Conservation (phyloP, 495 filamentous ascomycete genomes). For the Rostrohypoxylon terebratum region DNA sequence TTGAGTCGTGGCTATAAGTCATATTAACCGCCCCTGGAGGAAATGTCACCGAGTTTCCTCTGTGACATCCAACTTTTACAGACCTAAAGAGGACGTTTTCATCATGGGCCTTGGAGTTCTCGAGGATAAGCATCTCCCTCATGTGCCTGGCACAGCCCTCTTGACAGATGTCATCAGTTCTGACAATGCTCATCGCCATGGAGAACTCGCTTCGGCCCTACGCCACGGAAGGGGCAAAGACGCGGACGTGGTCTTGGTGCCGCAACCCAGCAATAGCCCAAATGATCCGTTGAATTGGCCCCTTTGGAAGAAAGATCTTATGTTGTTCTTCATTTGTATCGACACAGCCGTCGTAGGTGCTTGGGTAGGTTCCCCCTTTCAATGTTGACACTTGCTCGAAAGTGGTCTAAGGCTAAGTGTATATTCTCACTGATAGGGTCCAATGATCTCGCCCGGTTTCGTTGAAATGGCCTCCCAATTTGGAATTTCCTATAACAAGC, state of each 20-base stretch:
- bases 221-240: slow-evolving; percentile 57
- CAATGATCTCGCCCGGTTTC: slow-evolving; percentile 56
- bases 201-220: slow-evolving; percentile 41
- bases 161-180: slow-evolving; percentile 39
- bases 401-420: slow-evolving; percentile 4
- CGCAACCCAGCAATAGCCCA: slow-evolving; percentile 59
- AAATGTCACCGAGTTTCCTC: not conserved
- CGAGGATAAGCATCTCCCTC: slow-evolving; percentile 41
- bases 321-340: slow-evolving; percentile 52
- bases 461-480: slow-evolving; percentile 53
- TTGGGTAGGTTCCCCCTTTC: slow-evolving; percentile 29
- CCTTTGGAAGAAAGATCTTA: slow-evolving; percentile 57
- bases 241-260: slow-evolving; percentile 55
- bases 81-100: not conserved
- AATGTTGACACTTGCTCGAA: no score
- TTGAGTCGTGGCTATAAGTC: slow-evolving; percentile 27
- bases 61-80: not conserved
- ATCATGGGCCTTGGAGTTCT: slow-evolving; percentile 47
- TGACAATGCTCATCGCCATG: slow-evolving; percentile 32
- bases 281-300: slow-evolving; percentile 61
- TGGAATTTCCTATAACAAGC: slow-evolving; percentile 54
- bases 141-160: slow-evolving; percentile 45
- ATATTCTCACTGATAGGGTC: slow-evolving; percentile 44
- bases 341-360: slow-evolving; percentile 53
- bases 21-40: not conserved